Evolutionary conservation across 352 stramenopile genomes (phyloP).

Genomic region (Plasmopara halstedii): DNA sequence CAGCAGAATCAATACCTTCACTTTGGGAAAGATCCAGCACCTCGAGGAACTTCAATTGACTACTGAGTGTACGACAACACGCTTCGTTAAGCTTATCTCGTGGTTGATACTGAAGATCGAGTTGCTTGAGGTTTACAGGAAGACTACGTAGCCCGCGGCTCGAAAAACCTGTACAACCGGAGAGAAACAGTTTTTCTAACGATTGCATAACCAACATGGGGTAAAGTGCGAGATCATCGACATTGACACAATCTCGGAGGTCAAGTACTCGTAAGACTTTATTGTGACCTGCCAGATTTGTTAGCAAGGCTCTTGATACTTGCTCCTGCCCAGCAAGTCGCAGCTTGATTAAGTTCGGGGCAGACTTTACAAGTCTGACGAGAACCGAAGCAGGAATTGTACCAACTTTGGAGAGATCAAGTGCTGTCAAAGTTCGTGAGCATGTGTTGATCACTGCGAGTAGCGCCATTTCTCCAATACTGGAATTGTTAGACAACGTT

Average conservation of each 20-base stretch:
- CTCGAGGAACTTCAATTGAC: slow-evolving; percentile 30
- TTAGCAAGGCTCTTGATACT: slow-evolving; percentile 36
- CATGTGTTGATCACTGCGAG: slow-evolving; percentile 27
- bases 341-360: slow-evolving; percentile 21
- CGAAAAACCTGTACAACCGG: slow-evolving; percentile 24
- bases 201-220: slow-evolving; percentile 54
- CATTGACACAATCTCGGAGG: slow-evolving; percentile 32
- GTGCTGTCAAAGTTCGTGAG: slow-evolving; percentile 14
- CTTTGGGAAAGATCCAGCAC: slow-evolving; percentile 32
- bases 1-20: slow-evolving; percentile 17
- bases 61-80: slow-evolving; percentile 20
- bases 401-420: slow-evolving; percentile 35
- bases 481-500: slow-evolving; percentile 18
- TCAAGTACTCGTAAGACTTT: slow-evolving; percentile 46
- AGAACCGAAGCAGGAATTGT: slow-evolving; percentile 17
- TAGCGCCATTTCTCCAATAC: slow-evolving; percentile 24
- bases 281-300: slow-evolving; percentile 49
- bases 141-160: slow-evolving; percentile 37
- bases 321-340: slow-evolving; percentile 27
- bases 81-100: slow-evolving; percentile 28
- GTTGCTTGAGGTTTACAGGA: slow-evolving; percentile 24
- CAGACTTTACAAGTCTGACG: slow-evolving; percentile 33
- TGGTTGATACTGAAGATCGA: slow-evolving; percentile 22
- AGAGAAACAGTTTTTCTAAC: slow-evolving; percentile 40
- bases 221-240: slow-evolving; percentile 61